Conservation (phyloP, 1,284 basidiomycete species). For the Kwoniella shivajii region DNA sequence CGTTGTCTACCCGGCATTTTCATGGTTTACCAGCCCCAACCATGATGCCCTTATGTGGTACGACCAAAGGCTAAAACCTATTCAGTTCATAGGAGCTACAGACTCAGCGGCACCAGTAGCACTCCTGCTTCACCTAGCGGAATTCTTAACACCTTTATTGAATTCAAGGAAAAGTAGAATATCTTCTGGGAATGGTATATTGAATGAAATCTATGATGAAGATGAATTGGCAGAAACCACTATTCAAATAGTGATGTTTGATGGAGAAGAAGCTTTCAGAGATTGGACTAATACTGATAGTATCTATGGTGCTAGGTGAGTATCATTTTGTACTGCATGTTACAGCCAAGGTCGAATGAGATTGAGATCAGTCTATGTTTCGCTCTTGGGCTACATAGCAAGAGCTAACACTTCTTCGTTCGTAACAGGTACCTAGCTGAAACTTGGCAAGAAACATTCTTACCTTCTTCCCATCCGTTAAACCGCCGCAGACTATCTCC, state of each 20-base stretch:
- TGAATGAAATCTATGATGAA: conserved; percentile 56
- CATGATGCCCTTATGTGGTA: too few relatives aligned
- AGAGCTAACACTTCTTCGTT: too few relatives aligned
- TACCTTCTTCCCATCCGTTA: conserved; percentile 58
- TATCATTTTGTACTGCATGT: too few relatives aligned
- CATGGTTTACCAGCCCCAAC: background rate
- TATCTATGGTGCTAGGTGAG: conserved; percentile 86
- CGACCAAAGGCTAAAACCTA: background rate
- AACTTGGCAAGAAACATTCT: conserved; percentile 73
- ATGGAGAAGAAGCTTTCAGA: conserved; percentile 95
- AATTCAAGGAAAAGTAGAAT: conserved; percentile 64
- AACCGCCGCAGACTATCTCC: conserved; percentile 61
- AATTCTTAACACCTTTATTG: conserved; percentile 72
- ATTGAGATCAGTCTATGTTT: too few relatives aligned
- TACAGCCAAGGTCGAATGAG: too few relatives aligned
- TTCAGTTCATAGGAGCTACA: conserved; percentile 91
- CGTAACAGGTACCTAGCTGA: conserved; percentile 79
- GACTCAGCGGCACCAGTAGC: conserved; percentile 96
- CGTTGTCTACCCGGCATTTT: background rate
- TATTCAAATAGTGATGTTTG: conserved; percentile 93
- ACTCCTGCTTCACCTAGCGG: conserved; percentile 86
- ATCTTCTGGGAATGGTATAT: conserved; percentile 52
- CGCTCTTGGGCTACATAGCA: too few relatives aligned
- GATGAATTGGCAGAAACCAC: conserved; percentile 79
- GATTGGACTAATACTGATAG: conserved; percentile 89